Evolutionary conservation across 2,329 filamentous ascomycete genomes (phyloP).

Genomic region (Neodidymelliopsis sp.): DNA sequence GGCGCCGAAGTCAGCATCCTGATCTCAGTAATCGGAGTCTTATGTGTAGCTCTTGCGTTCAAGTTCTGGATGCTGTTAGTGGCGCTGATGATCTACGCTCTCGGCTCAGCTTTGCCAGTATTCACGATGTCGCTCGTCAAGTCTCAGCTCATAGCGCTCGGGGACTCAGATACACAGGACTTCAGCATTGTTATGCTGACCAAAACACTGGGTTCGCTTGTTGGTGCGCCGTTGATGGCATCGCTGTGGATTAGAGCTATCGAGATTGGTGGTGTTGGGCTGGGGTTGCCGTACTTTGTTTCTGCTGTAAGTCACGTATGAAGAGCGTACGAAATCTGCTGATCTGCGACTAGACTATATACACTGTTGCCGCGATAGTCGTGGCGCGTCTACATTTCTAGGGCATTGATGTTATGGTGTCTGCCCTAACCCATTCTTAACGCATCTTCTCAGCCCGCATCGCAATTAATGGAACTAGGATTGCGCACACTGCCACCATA

Average conservation of each 20-base stretch:
- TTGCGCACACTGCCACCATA: too few relatives aligned
- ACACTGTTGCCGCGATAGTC: background rate
- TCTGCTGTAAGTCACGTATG: slow-evolving; percentile 40
- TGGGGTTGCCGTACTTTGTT: slow-evolving; percentile 47
- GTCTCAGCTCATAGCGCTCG: slow-evolving; percentile 39
- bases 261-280: slow-evolving; percentile 36
- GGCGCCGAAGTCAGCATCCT: slow-evolving; percentile 42
- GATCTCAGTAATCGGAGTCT: slow-evolving; percentile 44
- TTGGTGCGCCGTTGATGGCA: slow-evolving; percentile 49
- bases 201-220: slow-evolving; percentile 45
- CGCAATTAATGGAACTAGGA: too few relatives aligned
- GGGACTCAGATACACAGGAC: slow-evolving; percentile 40
- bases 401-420: too few relatives aligned
- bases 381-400: background rate
- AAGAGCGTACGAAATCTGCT: background rate
- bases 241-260: slow-evolving; percentile 48
- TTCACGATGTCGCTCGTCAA: slow-evolving; percentile 51
- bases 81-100: slow-evolving; percentile 47
- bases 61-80: slow-evolving; percentile 43
- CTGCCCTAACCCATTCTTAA: too few relatives aligned
- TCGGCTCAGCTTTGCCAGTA: slow-evolving; percentile 49
- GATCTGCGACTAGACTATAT: background rate
- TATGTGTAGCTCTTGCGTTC: slow-evolving; percentile 42
- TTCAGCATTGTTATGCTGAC: slow-evolving; percentile 50
- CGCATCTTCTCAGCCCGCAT: too few relatives aligned